Base-by-base conservation (phyloP, 2,329 filamentous ascomycete genomes). In the Claviceps africana region DNA sequence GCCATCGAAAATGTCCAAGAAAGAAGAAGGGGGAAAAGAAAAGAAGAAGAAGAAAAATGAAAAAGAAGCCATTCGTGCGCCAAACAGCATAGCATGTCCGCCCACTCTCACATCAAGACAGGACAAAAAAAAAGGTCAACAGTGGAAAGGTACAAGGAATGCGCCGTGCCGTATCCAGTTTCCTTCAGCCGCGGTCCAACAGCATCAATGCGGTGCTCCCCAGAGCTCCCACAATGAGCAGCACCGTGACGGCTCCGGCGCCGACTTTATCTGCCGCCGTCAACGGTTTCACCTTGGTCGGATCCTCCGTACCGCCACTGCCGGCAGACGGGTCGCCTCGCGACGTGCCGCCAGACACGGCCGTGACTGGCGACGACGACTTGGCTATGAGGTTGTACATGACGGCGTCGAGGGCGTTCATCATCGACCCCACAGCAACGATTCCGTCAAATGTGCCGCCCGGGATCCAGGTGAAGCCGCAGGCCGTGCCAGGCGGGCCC, bases 341-440 rank as follows among this genome's bases (percentile, higher is more conserved):
- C 2, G 76, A 80, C 1, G 77, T 84, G 50, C 83, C 83, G 35
- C 82, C 83, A 1, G 73, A 77, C 3, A 68, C 62, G 0, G 70
- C 69, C 0, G 79, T 82, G 15, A 76, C 68, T 0, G 79, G 75
- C 1, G 65, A 65, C 15, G 65, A 61, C 2, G 59, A 60, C n/a
- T 65, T 62, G 43, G 69, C 64, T 42, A 80, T 66, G 11, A 85
- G 69, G 44, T 75, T 77, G 53, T 81, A 81, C 64, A 80, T 79
- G 57, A 87, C 68, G 13, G 82, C 75, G 28, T 78, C 75, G 28
- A 86, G 69, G 0, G 80, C 82, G 58, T 77, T 82, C 76, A 87
- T 84, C 71, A 86, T 80, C 64, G 84, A 73, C 43, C 84, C 83
- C 9, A 87, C 81, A 51, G 83, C 83, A 13, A 70, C 70, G 21